A percentile compares a stretch with the other conserved stretches of the same genome.
Evolutionary conservation across 2,329 filamentous ascomycete genomes (phyloP).

Genomic region (Penicillium digitatum): DNA sequence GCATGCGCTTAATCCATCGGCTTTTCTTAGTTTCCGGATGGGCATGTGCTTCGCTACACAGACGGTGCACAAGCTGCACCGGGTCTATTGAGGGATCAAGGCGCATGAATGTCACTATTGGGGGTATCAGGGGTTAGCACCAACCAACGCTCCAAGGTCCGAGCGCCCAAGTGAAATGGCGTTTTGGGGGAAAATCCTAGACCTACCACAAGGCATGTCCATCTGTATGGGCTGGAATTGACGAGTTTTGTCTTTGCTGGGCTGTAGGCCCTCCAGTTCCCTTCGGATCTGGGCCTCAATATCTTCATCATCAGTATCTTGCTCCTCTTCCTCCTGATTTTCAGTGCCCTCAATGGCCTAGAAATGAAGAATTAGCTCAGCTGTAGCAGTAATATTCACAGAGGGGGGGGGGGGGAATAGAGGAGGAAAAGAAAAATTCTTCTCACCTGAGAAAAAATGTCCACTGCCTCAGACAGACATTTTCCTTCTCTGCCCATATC

Average conservation of each 20-base stretch:
- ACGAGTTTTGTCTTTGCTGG: conserved; percentile 44
- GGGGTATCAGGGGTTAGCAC: conserved; percentile 30
- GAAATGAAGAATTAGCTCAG: conserved; percentile 5
- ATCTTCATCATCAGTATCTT: conserved; percentile 45
- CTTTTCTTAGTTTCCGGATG: conserved; percentile 52
- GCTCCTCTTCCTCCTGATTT: conserved; percentile 19
- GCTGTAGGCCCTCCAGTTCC: conserved; percentile 54
- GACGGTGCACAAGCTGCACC: conserved; percentile 55
- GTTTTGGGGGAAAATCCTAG: background rate
- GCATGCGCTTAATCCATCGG: conserved; percentile 58
- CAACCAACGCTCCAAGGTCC: conserved; percentile 15
- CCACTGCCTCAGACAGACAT: conserved; percentile 55
- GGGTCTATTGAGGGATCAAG: conserved; percentile 56
- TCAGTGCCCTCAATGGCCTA: conserved; percentile 14
- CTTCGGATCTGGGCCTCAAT: conserved; percentile 59
- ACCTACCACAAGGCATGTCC: conserved; percentile 49
- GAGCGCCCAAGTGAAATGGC: conserved; percentile 6
- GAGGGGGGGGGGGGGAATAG: too few species aligned
- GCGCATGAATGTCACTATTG: conserved; percentile 56
- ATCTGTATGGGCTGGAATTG: conserved; percentile 53
- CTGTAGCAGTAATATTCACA: too few species aligned
- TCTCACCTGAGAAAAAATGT: conserved; percentile 55
- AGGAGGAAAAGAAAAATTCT: background rate
- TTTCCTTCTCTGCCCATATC: conserved; percentile 59
- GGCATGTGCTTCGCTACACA: conserved; percentile 55